Evolutionary conservation across 371 early-diverging fungal genomes (phyloP).

Genomic region (Rhizomucor pusillus): DNA sequence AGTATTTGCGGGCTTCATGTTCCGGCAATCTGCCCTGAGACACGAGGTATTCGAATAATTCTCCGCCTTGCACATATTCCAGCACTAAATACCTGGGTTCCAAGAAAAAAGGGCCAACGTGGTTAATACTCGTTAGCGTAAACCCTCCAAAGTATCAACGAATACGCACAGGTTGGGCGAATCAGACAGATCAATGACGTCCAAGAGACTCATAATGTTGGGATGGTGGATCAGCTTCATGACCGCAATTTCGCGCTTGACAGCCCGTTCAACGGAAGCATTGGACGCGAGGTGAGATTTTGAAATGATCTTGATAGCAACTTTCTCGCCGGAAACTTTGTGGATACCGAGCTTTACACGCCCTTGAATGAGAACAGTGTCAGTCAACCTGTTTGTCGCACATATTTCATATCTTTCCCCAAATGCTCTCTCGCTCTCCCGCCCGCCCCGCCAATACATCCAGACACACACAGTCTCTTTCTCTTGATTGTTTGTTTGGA

Average conservation of each 20-base stretch:
- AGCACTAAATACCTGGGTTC: constrained; percentile 83
- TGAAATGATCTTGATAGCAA: constrained; percentile 90
- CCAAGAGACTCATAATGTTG: constrained; percentile 83
- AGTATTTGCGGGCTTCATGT: constrained; percentile 85
- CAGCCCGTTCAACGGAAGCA: constrained; percentile 70
- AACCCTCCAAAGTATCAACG: background rate
- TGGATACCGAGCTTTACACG: constrained; percentile 80
- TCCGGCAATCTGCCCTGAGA: constrained; percentile 87
- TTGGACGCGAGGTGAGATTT: constrained; percentile 59
- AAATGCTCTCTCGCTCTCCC: too few species aligned
- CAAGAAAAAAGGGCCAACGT: background rate
- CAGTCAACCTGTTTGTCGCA: constrained; percentile 1
- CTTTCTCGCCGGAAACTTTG: constrained; percentile 69
- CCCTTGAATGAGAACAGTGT: constrained; percentile 37
- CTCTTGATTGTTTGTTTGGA: background rate
- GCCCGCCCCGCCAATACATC: too few species aligned
- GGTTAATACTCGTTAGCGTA: background rate
- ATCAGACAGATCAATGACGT: constrained; percentile 76
- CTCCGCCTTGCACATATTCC: constrained; percentile 96
- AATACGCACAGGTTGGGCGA: constrained; percentile 65
- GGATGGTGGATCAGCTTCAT: constrained; percentile 94
- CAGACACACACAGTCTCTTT: too few species aligned
- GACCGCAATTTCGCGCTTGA: constrained; percentile 92
- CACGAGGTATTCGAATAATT: constrained; percentile 93
- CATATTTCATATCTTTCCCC: too few species aligned